Base-by-base conservation (phyloP, 768 basidiomycete species). In the Trametes elegans region DNA sequence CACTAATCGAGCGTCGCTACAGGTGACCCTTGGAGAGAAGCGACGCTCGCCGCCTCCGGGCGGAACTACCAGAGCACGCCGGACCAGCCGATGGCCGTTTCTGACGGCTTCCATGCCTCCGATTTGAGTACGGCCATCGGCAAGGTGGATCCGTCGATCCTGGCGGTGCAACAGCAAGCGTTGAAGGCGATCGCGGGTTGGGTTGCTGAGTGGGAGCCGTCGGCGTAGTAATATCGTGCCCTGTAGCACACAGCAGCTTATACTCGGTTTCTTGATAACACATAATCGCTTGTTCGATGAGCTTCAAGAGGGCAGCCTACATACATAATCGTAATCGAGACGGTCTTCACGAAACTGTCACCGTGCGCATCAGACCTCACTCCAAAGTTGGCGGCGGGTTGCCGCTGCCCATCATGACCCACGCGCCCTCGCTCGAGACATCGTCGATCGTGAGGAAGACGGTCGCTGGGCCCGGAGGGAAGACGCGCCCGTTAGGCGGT, bases 381-480 rank as follows among this genome's bases (percentile, higher is more conserved):
- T 79, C 65, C 57, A 89, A 79, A 10, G 87, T 75, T 18, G 79
- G 73, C 13, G 90, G 90, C 14, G 75, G 73, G 49, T 68, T 64
- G 13, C 89, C 90, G 59, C 79, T 75, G 5, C 90, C 90, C 28
- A 92, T 70, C 79, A 90, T 84, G 2, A 88, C 71, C 66, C 79
- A 81, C 56, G 73, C 68, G 2, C 83, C 88, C 42, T 71, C 70
- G 61, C 87, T 88, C 1, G 89, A 84, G 6, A 87, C 71, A 21
- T 77, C 86, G 53, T 83, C 73, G 4, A 78, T 78, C 26, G 90
- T 72, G 19, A 90, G 62, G 62, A 79, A 86, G 11, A 93, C 57
- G 80, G 84, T 91, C 11, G 80, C 90, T 1, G 91, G 89, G 4
- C 90, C 90, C 43, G 90, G 90, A 10, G 91, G 88, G 58, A 90